A percentile compares a stretch with the other conserved stretches of the same genome.
Conservation (phyloP, 345 rosid genomes). For the Dipteronia sinensis region DNA sequence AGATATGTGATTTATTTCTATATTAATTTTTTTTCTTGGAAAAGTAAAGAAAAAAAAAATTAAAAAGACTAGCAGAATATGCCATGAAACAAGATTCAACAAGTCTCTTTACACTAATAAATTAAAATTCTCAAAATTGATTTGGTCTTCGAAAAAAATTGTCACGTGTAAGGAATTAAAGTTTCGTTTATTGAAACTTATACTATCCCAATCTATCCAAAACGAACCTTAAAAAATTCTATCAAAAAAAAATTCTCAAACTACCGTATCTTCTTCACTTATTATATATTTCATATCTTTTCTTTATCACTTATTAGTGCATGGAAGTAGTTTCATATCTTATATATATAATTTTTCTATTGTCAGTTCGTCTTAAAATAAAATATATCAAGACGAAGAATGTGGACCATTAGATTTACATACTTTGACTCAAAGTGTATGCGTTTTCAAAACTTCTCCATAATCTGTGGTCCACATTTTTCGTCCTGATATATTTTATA, state of each 20-base stretch:
- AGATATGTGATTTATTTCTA: no score
- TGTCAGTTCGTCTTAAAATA: no score
- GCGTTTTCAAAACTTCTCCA: no score
- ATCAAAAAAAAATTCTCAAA: background rate
- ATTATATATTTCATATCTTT: background rate
- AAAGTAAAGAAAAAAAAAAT: background rate
- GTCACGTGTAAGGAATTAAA: background rate
- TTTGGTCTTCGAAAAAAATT: no score
- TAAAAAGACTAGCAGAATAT: background rate
- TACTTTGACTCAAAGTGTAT: no score
- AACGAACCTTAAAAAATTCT: conserved; percentile 24
- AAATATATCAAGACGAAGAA: no score
- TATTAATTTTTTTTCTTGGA: background rate
- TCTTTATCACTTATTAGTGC: background rate
- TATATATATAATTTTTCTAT: no score
- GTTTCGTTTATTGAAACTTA: background rate
- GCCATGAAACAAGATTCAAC: conserved; percentile 3
- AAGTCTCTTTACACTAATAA: no score
- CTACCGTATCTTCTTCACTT: background rate
- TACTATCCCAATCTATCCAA: conserved; percentile 32
- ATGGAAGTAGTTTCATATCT: background rate
- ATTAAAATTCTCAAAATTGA: no score
- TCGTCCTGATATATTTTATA: no score
- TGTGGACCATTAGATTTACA: no score
- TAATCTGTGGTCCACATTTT: no score